Evolutionary conservation across 2,329 filamentous ascomycete genomes (phyloP).

Genomic region (Xylaria sp.): DNA sequence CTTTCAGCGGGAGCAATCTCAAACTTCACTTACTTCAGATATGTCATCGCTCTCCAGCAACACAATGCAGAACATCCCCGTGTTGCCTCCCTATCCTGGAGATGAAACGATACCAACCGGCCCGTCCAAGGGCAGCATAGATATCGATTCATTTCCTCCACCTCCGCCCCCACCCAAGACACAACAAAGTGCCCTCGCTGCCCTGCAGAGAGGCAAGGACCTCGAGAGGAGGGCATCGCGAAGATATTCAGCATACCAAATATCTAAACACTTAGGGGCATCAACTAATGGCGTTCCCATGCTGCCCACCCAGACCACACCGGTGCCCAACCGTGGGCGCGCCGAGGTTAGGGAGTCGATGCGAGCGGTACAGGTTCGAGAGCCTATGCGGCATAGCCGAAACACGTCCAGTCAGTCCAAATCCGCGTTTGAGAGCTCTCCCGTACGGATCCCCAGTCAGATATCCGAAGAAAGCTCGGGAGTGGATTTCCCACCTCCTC

Average conservation of each 20-base stretch:
- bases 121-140: constrained; percentile 54
- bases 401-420: constrained; percentile 54
- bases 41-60: constrained; percentile 74
- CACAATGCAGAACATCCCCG: constrained; percentile 76
- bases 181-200: constrained; percentile 87
- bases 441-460: constrained; percentile 62
- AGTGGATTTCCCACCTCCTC: constrained; percentile 37
- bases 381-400: constrained; percentile 56
- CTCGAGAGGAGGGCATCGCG: constrained; percentile 90
- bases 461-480: constrained; percentile 66
- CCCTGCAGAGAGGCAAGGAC: constrained; percentile 88
- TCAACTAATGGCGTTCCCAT: constrained; percentile 84
- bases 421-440: constrained; percentile 59
- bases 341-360: constrained; percentile 82
- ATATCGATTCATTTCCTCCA: constrained; percentile 70
- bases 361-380: constrained; percentile 65
- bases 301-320: constrained; percentile 81
- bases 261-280: constrained; percentile 87
- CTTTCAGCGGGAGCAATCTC: constrained; percentile 58
- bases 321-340: constrained; percentile 82
- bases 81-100: constrained; percentile 72
- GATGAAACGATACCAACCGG: constrained; percentile 58
- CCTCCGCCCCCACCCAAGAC: constrained; percentile 82
- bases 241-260: constrained; percentile 95
- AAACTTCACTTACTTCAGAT: constrained; percentile 58